Conservation (phyloP, 192 early-diverging fungal species). For the Thoreauomyces humboldtii region DNA sequence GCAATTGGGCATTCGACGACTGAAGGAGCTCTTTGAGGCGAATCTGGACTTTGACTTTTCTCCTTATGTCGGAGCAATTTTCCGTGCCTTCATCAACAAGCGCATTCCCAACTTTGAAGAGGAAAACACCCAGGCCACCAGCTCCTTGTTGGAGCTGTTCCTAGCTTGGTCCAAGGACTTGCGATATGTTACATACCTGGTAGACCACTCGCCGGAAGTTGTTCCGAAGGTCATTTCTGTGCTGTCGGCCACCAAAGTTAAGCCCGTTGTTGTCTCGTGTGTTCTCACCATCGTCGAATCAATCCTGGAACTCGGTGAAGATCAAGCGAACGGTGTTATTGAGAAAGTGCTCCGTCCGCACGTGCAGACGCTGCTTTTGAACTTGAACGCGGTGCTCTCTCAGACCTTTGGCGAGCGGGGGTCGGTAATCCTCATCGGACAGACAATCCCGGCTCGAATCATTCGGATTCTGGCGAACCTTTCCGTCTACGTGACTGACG, state of each 20-base stretch:
- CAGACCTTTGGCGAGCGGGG: conserved; percentile 41
- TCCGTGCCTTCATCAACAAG: conserved; percentile 61
- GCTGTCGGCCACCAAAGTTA: conserved; percentile 77
- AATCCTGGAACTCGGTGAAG: conserved; percentile 57
- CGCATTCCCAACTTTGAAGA: conserved; percentile 66
- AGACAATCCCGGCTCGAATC: conserved; percentile 51
- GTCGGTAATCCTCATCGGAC: conserved; percentile 1
- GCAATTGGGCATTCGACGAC: conserved; percentile 67
- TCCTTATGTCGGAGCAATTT: conserved; percentile 76
- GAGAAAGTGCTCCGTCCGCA: conserved; percentile 50
- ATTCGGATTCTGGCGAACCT: conserved; percentile 78
- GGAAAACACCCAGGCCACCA: conserved; percentile 89
- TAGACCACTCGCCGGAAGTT: conserved; percentile 58
- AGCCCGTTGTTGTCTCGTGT: conserved; percentile 63
- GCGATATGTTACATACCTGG: conserved; percentile 66
- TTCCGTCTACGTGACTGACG: conserved; percentile 68
- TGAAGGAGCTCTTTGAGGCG: conserved; percentile 77
- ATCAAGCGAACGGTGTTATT: conserved; percentile 28
- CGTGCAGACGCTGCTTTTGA: conserved; percentile 55
- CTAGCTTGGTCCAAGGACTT: conserved; percentile 69
- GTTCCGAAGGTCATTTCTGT: conserved; percentile 70
- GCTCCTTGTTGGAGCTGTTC: conserved; percentile 75
- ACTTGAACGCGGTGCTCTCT: conserved; percentile 36
- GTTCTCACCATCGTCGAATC: conserved; percentile 68
- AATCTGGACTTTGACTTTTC: conserved; percentile 71